Base-by-base conservation (phyloP, 2,329 filamentous ascomycete genomes). In the Fusarium anguioides region DNA sequence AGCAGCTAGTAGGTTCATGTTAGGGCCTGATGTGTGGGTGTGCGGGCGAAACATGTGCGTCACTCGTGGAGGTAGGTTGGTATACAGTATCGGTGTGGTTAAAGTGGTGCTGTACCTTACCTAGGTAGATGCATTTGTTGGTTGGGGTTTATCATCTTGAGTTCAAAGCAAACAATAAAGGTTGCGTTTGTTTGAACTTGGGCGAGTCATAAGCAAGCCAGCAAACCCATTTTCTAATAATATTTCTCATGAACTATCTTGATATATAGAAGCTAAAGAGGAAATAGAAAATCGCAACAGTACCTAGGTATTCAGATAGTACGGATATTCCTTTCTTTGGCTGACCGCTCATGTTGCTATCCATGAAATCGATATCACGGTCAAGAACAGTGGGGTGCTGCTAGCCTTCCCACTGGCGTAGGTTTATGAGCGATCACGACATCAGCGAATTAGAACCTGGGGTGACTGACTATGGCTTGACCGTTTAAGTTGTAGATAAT, bases 1-100 rank as follows among this genome's bases (percentile, higher is more conserved):
- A 70, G 66, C 64, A 70, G 42, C 58, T 72, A 70, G 66, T 66
- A 70, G 42, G 60, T 72, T 66, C 45, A 65, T 54, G 71, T 72
- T 72, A 72, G 70, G 70, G 70, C 70, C 70, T 64, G 70, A 17
- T 31, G 29, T 72, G 70, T 72, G 70, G 70, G 64, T 70, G 64
- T 72, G 70, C 68, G 70, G 68, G 64, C 64, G 60, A 64, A 66
- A 56, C 61, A 60, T 62, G 62, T 69, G 70, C 67, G 67, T 69
- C 66, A 69, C 70, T 60, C 37, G 17, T 31, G 29, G 24, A 53
- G 23, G 23, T 54, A 59, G n/a, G n/a, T n/a, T n/a, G n/a, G n/a
- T 59, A 47, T 40, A 27, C 31, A 49, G 33, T 58, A 72, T 69
- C 60, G 58, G 70, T 69, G 66, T 65, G 39, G 60, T 57, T 60